phyloP scores from a whole-genome alignment of 331 rosid genomes.

The Malus hybrid region DNA sequence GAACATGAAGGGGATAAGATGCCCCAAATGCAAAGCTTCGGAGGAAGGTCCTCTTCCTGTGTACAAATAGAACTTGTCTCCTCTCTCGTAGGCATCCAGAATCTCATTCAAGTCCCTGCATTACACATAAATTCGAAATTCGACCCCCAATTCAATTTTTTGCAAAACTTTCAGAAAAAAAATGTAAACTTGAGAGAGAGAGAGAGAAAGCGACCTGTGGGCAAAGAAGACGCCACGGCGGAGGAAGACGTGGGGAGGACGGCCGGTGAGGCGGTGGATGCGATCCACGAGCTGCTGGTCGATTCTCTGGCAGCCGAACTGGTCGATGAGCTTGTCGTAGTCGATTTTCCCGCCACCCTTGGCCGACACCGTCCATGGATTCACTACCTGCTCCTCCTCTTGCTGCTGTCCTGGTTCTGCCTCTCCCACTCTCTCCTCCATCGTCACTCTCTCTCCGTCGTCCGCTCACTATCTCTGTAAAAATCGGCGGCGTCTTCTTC shows the following conservation, averaged over 20 bases:
- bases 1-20: conserved; percentile 89
- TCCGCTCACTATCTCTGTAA: too few species aligned
- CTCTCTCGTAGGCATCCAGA: conserved; percentile 64
- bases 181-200: background rate
- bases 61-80: conserved; percentile 80
- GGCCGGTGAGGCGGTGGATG: conserved; percentile 65
- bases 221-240: conserved; percentile 94
- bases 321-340: conserved; percentile 82
- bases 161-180: background rate
- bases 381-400: conserved; percentile 42
- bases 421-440: conserved; percentile 11
- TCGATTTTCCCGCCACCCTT: conserved; percentile 75
- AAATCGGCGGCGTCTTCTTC: too few species aligned
- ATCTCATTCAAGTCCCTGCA: conserved; percentile 66
- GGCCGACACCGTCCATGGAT: conserved; percentile 79
- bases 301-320: conserved; percentile 82
- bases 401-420: background rate
- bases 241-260: conserved; percentile 69
- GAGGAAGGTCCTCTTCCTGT: conserved; percentile 95
- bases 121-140: background rate
- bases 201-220: conserved; percentile 45
- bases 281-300: conserved; percentile 48
- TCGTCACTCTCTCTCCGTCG: background rate
- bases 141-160: background rate
- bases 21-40: conserved; percentile 91